Evolutionary conservation across 768 basidiomycete genomes (phyloP).

Genomic region (Lactarius hatsudake): DNA sequence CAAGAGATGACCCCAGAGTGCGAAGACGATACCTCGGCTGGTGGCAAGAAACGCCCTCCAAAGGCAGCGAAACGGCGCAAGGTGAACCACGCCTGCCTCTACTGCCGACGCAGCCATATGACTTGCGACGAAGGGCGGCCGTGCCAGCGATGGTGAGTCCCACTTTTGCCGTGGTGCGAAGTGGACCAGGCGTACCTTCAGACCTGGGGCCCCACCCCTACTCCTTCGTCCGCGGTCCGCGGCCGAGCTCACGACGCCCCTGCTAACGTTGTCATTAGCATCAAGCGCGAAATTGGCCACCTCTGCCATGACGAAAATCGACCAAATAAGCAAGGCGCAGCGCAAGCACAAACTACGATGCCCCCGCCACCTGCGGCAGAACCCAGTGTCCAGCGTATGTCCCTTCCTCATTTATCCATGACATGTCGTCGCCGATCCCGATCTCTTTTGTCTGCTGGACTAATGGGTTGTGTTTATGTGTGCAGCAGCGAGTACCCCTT

Average conservation of each 20-base stretch:
- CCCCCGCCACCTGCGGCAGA: slow-evolving; percentile 19
- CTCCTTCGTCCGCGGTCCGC: slow-evolving; percentile 18
- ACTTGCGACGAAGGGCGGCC: slow-evolving; percentile 87
- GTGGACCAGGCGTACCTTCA: background rate
- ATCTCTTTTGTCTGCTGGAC: background rate
- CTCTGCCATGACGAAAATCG: slow-evolving; percentile 87
- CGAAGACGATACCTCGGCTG: slow-evolving; percentile 36
- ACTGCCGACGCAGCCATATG: slow-evolving; percentile 92
- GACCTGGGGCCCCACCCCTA: slow-evolving; percentile 1
- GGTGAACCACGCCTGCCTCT: slow-evolving; percentile 91
- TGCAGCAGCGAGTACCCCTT: slow-evolving; percentile 26
- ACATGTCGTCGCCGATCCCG: too few relatives aligned
- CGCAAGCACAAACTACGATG: slow-evolving; percentile 36
- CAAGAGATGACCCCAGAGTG: slow-evolving; percentile 1
- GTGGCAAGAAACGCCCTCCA: slow-evolving; percentile 41
- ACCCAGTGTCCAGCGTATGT: slow-evolving; percentile 8
- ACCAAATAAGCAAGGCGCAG: slow-evolving; percentile 38
- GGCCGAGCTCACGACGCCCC: background rate
- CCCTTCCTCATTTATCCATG: background rate
- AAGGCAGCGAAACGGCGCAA: slow-evolving; percentile 65
- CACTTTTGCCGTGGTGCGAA: background rate
- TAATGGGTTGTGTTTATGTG: slow-evolving; percentile 3
- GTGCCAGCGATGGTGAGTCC: slow-evolving; percentile 88
- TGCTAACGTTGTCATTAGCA: slow-evolving; percentile 44
- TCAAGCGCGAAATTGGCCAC: slow-evolving; percentile 95